Conservation (phyloP, 768 basidiomycete species). For the Erythrobasidium yunnanense region DNA sequence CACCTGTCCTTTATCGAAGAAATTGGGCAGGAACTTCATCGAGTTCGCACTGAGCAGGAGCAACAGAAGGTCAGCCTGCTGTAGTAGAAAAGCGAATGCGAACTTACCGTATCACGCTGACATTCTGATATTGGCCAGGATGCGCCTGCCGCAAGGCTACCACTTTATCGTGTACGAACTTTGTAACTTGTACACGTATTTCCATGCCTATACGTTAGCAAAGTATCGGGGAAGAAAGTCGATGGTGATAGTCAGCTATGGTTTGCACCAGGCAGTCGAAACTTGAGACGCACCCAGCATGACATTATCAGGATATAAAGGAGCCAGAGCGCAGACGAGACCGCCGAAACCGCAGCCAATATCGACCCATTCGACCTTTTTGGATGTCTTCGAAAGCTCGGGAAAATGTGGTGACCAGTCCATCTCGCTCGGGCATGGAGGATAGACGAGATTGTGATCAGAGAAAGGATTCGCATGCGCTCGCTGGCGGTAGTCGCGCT, state of each 20-base stretch:
- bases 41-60: constrained; percentile 59
- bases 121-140: constrained; percentile 30
- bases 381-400: constrained; percentile 47
- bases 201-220: constrained; percentile 63
- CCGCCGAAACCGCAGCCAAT: constrained; percentile 98
- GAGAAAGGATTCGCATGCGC: constrained; percentile 49
- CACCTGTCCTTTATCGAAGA: constrained; percentile 73
- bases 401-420: constrained; percentile 82
- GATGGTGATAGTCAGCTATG: background rate
- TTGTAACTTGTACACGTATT: constrained; percentile 89
- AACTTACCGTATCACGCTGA: constrained; percentile 39
- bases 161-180: constrained; percentile 91
- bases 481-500: constrained; percentile 48
- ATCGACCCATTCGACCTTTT: constrained; percentile 84
- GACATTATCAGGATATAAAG: constrained; percentile 76
- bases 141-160: constrained; percentile 63
- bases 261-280: background rate
- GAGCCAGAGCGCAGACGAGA: constrained; percentile 74
- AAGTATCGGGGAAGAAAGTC: too few species aligned
- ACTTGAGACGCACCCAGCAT: constrained; percentile 65
- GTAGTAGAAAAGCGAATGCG: constrained; percentile 18
- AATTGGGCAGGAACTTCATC: constrained; percentile 98
- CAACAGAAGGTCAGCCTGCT: constrained; percentile 54
- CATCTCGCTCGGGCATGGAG: constrained; percentile 59
- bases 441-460: constrained; percentile 71